phyloP scores from a whole-genome alignment of 2,329 filamentous ascomycete species.

The Ascocoryne sarcoides region DNA sequence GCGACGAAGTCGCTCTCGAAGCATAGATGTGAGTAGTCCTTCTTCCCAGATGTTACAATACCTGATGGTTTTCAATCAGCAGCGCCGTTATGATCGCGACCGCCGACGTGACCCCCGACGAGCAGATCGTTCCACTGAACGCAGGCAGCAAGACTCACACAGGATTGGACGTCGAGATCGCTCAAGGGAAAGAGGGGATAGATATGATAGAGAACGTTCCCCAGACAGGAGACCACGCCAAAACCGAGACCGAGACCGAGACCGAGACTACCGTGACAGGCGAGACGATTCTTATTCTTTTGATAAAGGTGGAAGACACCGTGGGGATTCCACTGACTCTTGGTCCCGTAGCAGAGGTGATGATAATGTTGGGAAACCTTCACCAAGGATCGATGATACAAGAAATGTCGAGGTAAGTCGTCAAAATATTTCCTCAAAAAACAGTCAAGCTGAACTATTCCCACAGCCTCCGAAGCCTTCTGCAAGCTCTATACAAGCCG shows the following conservation, averaged over 20 bases:
- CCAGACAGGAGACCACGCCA: slow-evolving; percentile 47
- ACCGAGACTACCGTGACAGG: slow-evolving; percentile 58
- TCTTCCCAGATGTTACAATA: slow-evolving; percentile 8
- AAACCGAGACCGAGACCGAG: slow-evolving; percentile 63
- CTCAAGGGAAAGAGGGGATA: slow-evolving; percentile 52
- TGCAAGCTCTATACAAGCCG: slow-evolving; percentile 45
- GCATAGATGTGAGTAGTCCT: slow-evolving; percentile 46
- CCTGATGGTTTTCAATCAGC: slow-evolving; percentile 35
- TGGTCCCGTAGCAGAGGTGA: slow-evolving; percentile 57
- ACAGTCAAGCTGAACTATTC: slow-evolving; percentile 10
- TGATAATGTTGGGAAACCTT: slow-evolving; percentile 49
- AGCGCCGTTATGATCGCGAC: slow-evolving; percentile 54
- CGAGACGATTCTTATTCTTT: slow-evolving; percentile 67
- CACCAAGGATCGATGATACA: slow-evolving; percentile 38
- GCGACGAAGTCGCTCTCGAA: slow-evolving; percentile 53
- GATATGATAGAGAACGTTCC: slow-evolving; percentile 50
- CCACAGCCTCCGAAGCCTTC: slow-evolving; percentile 45
- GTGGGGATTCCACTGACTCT: slow-evolving; percentile 65
- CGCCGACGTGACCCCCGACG: slow-evolving; percentile 56
- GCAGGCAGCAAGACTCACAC: slow-evolving; percentile 57
- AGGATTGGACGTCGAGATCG: slow-evolving; percentile 53
- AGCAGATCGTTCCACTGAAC: slow-evolving; percentile 61
- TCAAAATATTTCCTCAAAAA: background rate
- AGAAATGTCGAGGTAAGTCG: slow-evolving; percentile 50
- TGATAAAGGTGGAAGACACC: slow-evolving; percentile 54